Evolutionary conservation across 164 flowering plant species (phyloP), one percentile per base, ranked within the genome.

Genomic region (Stephania yunnanensis): DNA sequence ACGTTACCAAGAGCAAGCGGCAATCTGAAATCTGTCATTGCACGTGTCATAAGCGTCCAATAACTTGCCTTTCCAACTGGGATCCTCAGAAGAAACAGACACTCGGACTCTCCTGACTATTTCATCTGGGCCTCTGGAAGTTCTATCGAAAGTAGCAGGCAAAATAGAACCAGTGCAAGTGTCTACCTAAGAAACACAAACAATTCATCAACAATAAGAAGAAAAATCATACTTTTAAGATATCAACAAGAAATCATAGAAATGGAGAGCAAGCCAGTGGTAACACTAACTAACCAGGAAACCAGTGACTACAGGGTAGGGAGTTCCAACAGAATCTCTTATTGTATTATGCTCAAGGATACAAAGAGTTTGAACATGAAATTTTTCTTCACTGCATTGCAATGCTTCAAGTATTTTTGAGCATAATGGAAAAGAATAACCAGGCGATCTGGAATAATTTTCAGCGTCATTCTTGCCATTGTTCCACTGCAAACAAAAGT

Each of bases 121-220:
- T 78, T 89, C 97, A 85, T 95, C 99, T 3, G 99, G 99, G 77
- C 94, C 86, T 78, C 97, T 90, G n/a, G 90, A 82, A 71, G 86
- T 84, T 77, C 78, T 76, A 80, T 92, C 89, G 77, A 92, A 95
- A 74, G 79, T 82, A 75, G 99, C 93, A 45, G 98, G 99, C 55
- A 73, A 42, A 5, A 89, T 71, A 9, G 81, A 79, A 68, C 99
- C 98, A 8, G 86, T 83, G 58, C 83, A 77, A 65, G 97, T 85
- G 73, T 92, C 91, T 17, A 90, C 91, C 99, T 95, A 81, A 45
- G 67, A 75, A 77, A 48, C 53, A 67, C 29, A 69, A 5, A 20
- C 13, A 5, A 58, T n/a, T 71, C 53, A 7, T 48, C 53, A 48
- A 12, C 10, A 48, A 48, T 48, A 48, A 12, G 10, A 36, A 36